A percentile compares a stretch with the other conserved stretches of the same genome.
Conservation (phyloP, 2,329 filamentous ascomycete species). For the Rhynchosporium graminicola region DNA sequence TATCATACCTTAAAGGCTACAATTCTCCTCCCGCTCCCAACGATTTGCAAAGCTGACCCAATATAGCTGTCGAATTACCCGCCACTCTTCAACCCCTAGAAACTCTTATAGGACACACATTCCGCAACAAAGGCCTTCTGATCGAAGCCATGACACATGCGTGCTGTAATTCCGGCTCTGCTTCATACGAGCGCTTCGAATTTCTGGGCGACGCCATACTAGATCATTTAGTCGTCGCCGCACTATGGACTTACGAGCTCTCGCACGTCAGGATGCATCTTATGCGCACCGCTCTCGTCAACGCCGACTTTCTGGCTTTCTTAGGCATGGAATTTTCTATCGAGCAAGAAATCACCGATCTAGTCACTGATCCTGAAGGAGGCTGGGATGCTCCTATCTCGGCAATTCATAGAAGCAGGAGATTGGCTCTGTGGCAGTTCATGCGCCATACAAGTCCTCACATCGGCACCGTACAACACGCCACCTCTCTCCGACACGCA, state of each 20-base stretch:
- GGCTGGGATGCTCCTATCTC: not conserved
- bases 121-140: constrained; percentile 67
- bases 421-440: constrained; percentile 61
- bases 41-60: not conserved
- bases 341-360: constrained; percentile 39
- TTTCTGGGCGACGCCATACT: constrained; percentile 86
- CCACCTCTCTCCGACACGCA: constrained; percentile 31
- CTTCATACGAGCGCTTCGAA: constrained; percentile 72
- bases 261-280: constrained; percentile 69
- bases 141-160: constrained; percentile 80
- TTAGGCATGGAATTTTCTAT: constrained; percentile 61
- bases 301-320: constrained; percentile 78
- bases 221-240: constrained; percentile 70
- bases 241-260: constrained; percentile 52
- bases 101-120: constrained; percentile 68
- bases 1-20: too few relatives aligned
- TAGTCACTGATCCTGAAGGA: constrained; percentile 13
- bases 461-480: constrained; percentile 49
- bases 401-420: constrained; percentile 16
- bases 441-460: constrained; percentile 59
- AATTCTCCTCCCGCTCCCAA: too few relatives aligned
- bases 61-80: constrained; percentile 41
- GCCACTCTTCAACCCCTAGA: constrained; percentile 56
- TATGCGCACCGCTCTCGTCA: constrained; percentile 74
- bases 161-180: constrained; percentile 53